phyloP scores from a whole-genome alignment of 2,329 filamentous ascomycete species.

The Monosporascus cannonballus region DNA sequence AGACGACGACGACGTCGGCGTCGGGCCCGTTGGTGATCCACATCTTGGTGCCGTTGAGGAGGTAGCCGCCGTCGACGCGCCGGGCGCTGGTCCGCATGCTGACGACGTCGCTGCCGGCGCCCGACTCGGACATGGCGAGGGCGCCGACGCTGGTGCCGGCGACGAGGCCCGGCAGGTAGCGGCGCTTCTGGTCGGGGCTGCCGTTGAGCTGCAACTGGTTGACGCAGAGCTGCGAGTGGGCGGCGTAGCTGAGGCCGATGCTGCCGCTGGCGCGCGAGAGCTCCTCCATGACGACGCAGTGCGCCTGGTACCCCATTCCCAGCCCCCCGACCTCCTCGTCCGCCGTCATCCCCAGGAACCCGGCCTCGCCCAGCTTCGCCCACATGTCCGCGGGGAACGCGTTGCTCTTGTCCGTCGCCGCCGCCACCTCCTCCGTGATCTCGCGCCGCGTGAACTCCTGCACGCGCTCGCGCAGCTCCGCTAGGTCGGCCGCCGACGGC shows the following conservation, averaged over 20 bases:
- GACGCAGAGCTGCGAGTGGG: conserved; percentile 92
- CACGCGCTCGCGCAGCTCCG: conserved; percentile 76
- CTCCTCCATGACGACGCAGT: conserved; percentile 94
- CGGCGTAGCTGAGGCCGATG: conserved; percentile 87
- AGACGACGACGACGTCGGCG: conserved; percentile 90
- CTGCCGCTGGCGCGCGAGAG: conserved; percentile 78
- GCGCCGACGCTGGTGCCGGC: conserved; percentile 77
- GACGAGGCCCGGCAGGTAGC: conserved; percentile 75
- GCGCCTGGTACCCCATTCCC: conserved; percentile 91
- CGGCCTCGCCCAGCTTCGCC: conserved; percentile 86
- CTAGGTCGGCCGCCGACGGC: conserved; percentile 66
- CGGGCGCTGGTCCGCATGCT: conserved; percentile 87
- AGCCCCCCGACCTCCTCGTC: conserved; percentile 88
- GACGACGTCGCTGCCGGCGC: conserved; percentile 87
- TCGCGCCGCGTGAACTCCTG: conserved; percentile 87
- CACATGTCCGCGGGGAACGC: conserved; percentile 88
- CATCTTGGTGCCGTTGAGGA: conserved; percentile 92
- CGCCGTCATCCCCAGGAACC: conserved; percentile 86
- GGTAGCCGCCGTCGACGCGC: conserved; percentile 74
- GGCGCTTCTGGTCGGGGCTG: conserved; percentile 67
- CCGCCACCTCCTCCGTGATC: conserved; percentile 76
- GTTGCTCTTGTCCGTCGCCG: conserved; percentile 78
- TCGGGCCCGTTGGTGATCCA: conserved; percentile 99
- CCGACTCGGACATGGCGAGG: conserved; percentile 91
- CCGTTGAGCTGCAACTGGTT: conserved; percentile 95